Conservation (phyloP, 139 green algal species). For the Klebsormidium nitens region DNA sequence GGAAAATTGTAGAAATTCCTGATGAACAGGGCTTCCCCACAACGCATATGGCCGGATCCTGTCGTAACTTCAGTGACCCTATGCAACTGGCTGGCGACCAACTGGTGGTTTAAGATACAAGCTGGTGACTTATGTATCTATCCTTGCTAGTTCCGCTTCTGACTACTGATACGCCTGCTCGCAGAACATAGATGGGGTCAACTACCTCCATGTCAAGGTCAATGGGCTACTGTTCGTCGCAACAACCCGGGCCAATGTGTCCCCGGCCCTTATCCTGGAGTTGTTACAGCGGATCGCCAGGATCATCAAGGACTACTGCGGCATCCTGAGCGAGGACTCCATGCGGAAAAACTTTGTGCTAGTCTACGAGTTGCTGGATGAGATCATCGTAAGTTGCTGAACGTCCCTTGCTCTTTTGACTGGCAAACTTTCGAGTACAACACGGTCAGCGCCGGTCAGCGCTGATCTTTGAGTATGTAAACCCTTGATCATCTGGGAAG, state of each 20-base stretch:
- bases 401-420: too few relatives aligned
- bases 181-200: constrained; percentile 79
- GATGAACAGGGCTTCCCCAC: not conserved
- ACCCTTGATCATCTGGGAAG: too few relatives aligned
- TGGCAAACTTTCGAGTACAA: too few relatives aligned
- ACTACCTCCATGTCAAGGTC: constrained; percentile 85
- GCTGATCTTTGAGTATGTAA: too few relatives aligned
- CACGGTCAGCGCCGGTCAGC: too few relatives aligned
- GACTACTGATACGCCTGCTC: not conserved
- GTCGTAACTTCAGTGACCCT: too few relatives aligned
- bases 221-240: constrained; percentile 77
- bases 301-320: constrained; percentile 91
- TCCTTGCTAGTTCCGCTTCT: too few relatives aligned
- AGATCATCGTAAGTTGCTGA: constrained; percentile 64
- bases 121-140: not conserved
- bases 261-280: constrained; percentile 83
- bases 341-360: constrained; percentile 94
- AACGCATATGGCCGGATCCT: not conserved
- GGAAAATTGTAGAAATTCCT: not conserved
- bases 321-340: constrained; percentile 81
- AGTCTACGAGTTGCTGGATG: constrained; percentile 96
- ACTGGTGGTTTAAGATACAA: constrained; percentile 1
- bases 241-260: constrained; percentile 81
- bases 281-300: constrained; percentile 77
- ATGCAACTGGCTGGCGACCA: too few relatives aligned